Percentiles rank a stretch among this genome's conserved stretches.
Evolutionary conservation across 441 rosid species (phyloP).

Genomic region (Populus hybrid): DNA sequence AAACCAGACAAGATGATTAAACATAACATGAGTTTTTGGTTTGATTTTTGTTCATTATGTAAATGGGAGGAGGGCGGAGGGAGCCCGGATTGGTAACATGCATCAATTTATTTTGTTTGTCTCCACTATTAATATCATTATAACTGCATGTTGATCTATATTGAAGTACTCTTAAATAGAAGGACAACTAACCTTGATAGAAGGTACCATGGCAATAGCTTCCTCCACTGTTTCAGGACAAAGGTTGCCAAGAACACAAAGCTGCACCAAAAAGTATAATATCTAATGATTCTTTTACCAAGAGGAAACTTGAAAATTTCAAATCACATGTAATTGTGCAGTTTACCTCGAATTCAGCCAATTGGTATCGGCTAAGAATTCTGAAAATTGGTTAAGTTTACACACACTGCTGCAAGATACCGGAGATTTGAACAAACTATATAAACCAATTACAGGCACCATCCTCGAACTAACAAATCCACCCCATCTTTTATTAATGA

Average conservation of each 20-base stretch:
- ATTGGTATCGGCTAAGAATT: conserved; percentile 77
- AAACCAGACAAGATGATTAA: not conserved
- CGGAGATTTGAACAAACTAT: not conserved
- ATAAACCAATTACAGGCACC: not conserved
- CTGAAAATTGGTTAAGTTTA: conserved; percentile 56
- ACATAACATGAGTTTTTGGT: not conserved
- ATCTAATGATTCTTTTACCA: not conserved
- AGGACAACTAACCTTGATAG: conserved; percentile 51
- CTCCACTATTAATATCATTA: not conserved
- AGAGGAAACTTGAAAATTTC: conserved; percentile 3
- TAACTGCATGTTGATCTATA: not conserved
- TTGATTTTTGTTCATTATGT: not conserved
- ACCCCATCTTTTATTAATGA: not conserved
- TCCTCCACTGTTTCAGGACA: conserved; percentile 97
- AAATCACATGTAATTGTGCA: not conserved
- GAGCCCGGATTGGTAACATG: not conserved
- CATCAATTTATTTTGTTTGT: not conserved
- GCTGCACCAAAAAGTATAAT: conserved; percentile 37
- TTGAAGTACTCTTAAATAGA: not conserved
- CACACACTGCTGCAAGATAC: conserved; percentile 8
- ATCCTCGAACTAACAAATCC: not conserved
- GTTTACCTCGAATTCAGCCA: conserved; percentile 89
- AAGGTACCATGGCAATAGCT: conserved; percentile 92
- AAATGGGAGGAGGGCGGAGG: not conserved
- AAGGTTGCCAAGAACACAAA: conserved; percentile 93